Evolutionary conservation across 495 filamentous ascomycete genomes (phyloP).

Genomic region (Trichoderma reesei): DNA sequence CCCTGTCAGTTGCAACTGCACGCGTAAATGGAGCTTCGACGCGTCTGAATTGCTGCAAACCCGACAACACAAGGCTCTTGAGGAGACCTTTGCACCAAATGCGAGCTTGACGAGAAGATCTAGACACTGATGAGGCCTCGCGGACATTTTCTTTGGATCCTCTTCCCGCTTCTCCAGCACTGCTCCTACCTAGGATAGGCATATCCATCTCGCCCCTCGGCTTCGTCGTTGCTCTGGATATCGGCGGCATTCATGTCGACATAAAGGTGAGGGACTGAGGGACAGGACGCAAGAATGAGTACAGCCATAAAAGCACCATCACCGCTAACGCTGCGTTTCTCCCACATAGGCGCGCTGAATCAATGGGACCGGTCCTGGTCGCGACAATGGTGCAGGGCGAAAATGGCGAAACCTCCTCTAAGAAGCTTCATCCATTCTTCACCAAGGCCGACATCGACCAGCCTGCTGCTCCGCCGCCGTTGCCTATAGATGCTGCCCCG

Average conservation of each 20-base stretch:
- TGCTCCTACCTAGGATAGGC: not conserved
- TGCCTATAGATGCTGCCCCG: constrained; percentile 12
- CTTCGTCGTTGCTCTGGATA: not conserved
- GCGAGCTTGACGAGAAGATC: not conserved
- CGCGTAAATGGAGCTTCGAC: constrained; percentile 2
- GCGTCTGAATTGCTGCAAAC: not conserved
- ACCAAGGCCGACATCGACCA: constrained; percentile 16
- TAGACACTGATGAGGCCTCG: not conserved
- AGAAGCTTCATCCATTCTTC: constrained; percentile 36
- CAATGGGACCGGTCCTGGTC: constrained; percentile 13
- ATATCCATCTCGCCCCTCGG: not conserved
- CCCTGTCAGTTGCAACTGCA: not conserved
- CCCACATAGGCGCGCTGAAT: not conserved
- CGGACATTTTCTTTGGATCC: not conserved
- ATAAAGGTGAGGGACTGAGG: not conserved
- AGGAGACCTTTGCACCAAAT: not conserved
- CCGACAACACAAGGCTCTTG: not conserved
- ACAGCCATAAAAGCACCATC: not conserved
- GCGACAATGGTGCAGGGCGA: constrained; percentile 15
- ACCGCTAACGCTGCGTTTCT: not conserved
- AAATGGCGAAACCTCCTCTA: constrained; percentile 13
- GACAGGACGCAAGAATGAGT: not conserved
- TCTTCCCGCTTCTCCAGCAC: not conserved
- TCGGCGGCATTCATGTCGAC: not conserved
- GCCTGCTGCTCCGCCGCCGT: constrained; percentile 18